phyloP scores from a whole-genome alignment of 805 yeast species.

The Candida takata region DNA sequence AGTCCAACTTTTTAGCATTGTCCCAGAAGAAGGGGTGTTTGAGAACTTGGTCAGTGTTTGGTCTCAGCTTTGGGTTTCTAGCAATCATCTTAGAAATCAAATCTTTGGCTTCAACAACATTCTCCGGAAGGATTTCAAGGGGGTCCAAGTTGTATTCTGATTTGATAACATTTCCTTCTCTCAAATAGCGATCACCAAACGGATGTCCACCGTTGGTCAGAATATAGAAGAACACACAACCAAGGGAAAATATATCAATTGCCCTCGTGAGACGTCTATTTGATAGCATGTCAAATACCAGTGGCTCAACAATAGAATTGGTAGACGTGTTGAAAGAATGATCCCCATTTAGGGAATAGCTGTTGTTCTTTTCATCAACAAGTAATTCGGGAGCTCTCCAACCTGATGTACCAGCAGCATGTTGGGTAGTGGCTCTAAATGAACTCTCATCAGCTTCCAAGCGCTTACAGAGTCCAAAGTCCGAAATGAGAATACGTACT shows the following conservation, averaged over 20 bases:
- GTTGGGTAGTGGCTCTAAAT: constrained; percentile 84
- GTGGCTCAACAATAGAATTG: constrained; percentile 25
- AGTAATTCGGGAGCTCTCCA: constrained; percentile 97
- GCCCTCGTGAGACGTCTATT: constrained; percentile 73
- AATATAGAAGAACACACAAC: constrained; percentile 88
- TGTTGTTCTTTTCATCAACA: constrained; percentile 28
- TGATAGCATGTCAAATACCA: constrained; percentile 33
- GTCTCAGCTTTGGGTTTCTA: constrained; percentile 60
- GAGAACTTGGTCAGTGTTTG: constrained; percentile 59
- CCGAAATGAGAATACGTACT: constrained; percentile 77
- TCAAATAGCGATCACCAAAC: constrained; percentile 81
- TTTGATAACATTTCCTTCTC: constrained; percentile 84
- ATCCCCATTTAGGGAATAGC: constrained; percentile 16
- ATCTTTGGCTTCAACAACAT: constrained; percentile 60
- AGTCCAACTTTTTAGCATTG: constrained; percentile 65
- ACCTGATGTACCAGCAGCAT: constrained; percentile 95
- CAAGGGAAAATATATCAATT: constrained; percentile 88
- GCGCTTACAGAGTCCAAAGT: constrained; percentile 91
- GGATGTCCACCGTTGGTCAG: constrained; percentile 85
- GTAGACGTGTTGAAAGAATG: constrained; percentile 18
- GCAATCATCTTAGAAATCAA: constrained; percentile 68
- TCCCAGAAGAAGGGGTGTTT: constrained; percentile 90
- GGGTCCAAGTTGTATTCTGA: constrained; percentile 38
- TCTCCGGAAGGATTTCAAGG: constrained; percentile 25
- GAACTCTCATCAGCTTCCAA: constrained; percentile 90